Evolutionary conservation across 2,329 filamentous ascomycete species (phyloP), one percentile per base, ranked within the genome.

Genomic region (Penicillium sp.): DNA sequence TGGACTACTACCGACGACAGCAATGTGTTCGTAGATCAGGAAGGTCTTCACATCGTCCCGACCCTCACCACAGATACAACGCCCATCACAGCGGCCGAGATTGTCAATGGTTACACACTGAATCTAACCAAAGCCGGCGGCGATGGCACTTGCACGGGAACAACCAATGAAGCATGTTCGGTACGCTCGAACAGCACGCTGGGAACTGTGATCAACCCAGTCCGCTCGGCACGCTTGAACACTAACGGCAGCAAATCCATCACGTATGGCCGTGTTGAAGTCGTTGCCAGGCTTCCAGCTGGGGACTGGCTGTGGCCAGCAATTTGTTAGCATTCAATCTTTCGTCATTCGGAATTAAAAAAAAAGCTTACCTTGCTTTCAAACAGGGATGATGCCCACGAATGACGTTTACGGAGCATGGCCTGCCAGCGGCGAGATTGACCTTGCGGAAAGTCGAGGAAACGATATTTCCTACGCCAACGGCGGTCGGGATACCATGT

Each of bases 271-370:
- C 70, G 75, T 46, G 75, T 83, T 30, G 81, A 84, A 62, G 78
- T 84, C 7, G 74, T 77, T 3, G 81, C 81, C 18, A 78, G 79
- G 58, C 65, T 83, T 62, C 79, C 81, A 6, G 67, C 66, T 33
- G 81, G 81, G 4, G 79, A 83, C 63, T 83, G 81, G 81, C 65
- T 83, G 23, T 83, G 80, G 81, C 80, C 77, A 28, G 72, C 72
- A 2, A 76, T 78, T 71, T 60, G 77, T 77, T 42, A 75, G 77
- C 47, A 75, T 55, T 12, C 23, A 33, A 33, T 51, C 7, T 16
- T 18, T 30, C 24, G 16, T 46, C 11, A 6, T 45, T 8, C 26
- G 11, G 16, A 30, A 42, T 2, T n/a, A n/a, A n/a, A 38, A 8
- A 55, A 16, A 40, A 12, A 48, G 20, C 46, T 55, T 35, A 55